Evolutionary conservation across 2,329 filamentous ascomycete genomes (phyloP).

Genomic region (Xylaria arbuscula): DNA sequence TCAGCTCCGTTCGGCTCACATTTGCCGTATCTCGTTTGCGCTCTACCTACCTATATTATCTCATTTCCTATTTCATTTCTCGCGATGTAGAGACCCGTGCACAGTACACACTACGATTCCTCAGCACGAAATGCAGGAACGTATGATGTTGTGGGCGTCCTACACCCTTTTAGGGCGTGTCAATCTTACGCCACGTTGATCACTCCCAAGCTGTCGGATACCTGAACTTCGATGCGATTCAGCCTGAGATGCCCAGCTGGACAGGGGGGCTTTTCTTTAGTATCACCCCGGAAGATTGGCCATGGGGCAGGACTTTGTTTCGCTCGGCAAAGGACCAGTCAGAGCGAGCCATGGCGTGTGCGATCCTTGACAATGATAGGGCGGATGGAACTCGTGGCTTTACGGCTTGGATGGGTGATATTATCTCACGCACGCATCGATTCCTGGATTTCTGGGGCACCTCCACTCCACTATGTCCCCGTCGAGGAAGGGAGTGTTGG

Average conservation of each 20-base stretch:
- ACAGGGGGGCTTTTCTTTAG: not conserved
- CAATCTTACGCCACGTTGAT: conserved; percentile 35
- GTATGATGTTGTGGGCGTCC: conserved; percentile 10
- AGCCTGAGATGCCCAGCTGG: conserved; percentile 10
- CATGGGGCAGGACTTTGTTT: conserved; percentile 22
- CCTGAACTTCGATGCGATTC: conserved; percentile 15
- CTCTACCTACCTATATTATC: not conserved
- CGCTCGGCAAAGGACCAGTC: conserved; percentile 37
- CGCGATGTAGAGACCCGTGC: not conserved
- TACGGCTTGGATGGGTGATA: conserved; percentile 33
- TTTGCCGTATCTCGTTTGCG: not conserved
- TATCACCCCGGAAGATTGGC: conserved; percentile 12
- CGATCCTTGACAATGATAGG: conserved; percentile 16
- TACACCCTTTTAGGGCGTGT: conserved; percentile 16
- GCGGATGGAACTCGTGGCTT: conserved; percentile 30
- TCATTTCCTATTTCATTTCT: conserved; percentile 17
- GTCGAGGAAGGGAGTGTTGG: not conserved
- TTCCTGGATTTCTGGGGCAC: conserved; percentile 29
- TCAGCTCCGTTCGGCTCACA: conserved; percentile 4
- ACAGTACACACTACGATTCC: not conserved
- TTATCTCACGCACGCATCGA: conserved; percentile 33
- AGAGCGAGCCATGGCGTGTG: conserved; percentile 17
- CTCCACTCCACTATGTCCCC: not conserved
- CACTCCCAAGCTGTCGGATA: conserved; percentile 38
- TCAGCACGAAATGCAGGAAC: conserved; percentile 23